Evolutionary conservation across 2,329 filamentous ascomycete genomes (phyloP), one percentile per base, ranked within the genome.

Genomic region (Fusarium albosuccineum): DNA sequence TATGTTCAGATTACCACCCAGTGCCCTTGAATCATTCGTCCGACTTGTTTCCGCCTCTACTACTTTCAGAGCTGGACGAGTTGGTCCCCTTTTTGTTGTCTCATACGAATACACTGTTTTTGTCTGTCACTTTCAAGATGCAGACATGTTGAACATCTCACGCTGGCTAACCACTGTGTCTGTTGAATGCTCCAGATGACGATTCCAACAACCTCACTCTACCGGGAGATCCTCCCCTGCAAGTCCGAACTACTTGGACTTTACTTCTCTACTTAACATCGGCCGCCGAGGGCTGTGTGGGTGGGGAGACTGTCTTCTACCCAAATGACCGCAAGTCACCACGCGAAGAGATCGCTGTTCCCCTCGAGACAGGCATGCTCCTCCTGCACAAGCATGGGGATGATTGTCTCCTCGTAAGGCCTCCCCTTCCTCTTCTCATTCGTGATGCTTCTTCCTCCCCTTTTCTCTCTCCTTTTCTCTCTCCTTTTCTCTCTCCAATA

Each of bases 271-370:
- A 97, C 75, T 85, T 97, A 56, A 96, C 92, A 1, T 93, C 91
- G 1, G 83, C 88, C 3, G 80, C 86, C 1, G 92, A 92, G 7
- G 92, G 91, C 5, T 97, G 94, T 72, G 78, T 87, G 22, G 95
- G 95, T 22, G 95, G 95, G 33, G 93, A 97, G 79, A 97, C 95
- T 0, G 92, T 96, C 33, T 97, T 97, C 78, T 97, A 97, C 75
- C 92, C 92, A 0, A 89, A 92, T 66, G 86, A 89, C 70, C 81
- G 85, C 42, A 81, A 82, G 62, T 78, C 83, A 3, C 75, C 83
- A 16, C 84, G 85, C 16, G 87, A 92, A 70, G 92, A 91, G 16
- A 86, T 97, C 51, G 85, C 89, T 1, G 89, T 97, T 7, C 85
- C 85, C 1, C 87, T 92, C 10, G 92, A 97, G 76, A 91, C 91